Evolutionary conservation across 371 early-diverging fungal genomes (phyloP).

Genomic region (Chytridiales sp.): DNA sequence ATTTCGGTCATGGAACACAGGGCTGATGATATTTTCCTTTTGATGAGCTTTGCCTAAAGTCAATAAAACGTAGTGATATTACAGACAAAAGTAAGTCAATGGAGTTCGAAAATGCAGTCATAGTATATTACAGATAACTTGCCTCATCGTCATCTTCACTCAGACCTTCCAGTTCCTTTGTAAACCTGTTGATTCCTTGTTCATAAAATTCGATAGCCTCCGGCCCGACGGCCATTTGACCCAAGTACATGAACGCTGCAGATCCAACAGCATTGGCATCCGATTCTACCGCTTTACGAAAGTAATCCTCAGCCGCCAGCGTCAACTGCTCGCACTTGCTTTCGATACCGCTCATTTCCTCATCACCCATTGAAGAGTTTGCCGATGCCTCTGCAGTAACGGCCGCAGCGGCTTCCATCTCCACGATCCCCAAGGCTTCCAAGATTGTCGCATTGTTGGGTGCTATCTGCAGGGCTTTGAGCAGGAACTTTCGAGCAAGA

Average conservation of each 20-base stretch:
- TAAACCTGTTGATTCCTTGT: constrained; percentile 76
- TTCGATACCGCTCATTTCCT: too few species aligned
- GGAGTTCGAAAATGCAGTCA: too few species aligned
- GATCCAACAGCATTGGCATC: constrained; percentile 43
- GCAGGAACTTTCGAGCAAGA: constrained; percentile 69
- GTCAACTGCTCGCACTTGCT: constrained; percentile 5
- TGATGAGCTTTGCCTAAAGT: neutral
- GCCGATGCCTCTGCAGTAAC: constrained; percentile 15
- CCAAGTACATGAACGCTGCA: constrained; percentile 86
- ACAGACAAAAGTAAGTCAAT: too few species aligned
- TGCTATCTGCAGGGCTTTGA: constrained; percentile 66
- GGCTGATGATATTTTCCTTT: constrained; percentile 75
- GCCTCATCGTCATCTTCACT: constrained; percentile 13
- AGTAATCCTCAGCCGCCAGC: constrained; percentile 17
- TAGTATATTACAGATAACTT: too few species aligned
- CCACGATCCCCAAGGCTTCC: constrained; percentile 59
- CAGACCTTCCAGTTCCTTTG: constrained; percentile 39
- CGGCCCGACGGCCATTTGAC: constrained; percentile 76
- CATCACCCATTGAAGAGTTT: too few species aligned
- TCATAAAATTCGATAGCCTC: constrained; percentile 79
- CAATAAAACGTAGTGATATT: too few species aligned
- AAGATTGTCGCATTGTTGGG: constrained; percentile 65
- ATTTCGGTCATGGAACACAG: constrained; percentile 93
- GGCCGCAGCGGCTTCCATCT: constrained; percentile 29
- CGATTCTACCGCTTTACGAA: constrained; percentile 67